Conservation (phyloP, 768 basidiomycete genomes). For the Tricholomella constricta region DNA sequence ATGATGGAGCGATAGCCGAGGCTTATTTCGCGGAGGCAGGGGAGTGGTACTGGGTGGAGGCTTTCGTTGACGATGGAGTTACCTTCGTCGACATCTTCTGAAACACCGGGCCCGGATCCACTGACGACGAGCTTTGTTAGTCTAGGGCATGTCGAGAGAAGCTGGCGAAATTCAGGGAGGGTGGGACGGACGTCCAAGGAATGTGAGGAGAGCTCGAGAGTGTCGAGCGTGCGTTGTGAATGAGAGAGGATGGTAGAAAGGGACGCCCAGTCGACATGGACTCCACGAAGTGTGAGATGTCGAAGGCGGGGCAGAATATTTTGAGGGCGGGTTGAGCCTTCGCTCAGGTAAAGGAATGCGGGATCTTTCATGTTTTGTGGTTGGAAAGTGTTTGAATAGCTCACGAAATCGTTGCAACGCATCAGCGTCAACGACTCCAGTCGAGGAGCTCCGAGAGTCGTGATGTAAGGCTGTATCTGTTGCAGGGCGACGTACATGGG, state of each 20-base stretch:
- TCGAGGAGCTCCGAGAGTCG: slow-evolving; percentile 36
- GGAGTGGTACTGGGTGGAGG: slow-evolving; percentile 36
- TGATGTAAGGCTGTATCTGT: slow-evolving; percentile 41
- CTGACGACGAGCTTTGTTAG: slow-evolving; percentile 47
- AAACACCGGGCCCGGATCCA: slow-evolving; percentile 46
- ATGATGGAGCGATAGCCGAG: slow-evolving; percentile 46
- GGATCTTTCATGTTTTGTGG: slow-evolving; percentile 40
- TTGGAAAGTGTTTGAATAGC: slow-evolving; percentile 45
- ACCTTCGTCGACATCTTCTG: slow-evolving; percentile 26
- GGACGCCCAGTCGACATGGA: slow-evolving; percentile 56
- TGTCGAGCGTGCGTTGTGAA: slow-evolving; percentile 39
- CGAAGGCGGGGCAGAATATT: slow-evolving; percentile 45
- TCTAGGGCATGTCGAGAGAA: slow-evolving; percentile 42
- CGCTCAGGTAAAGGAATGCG: slow-evolving; percentile 32
- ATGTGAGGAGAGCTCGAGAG: slow-evolving; percentile 55
- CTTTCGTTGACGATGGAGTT: slow-evolving; percentile 19
- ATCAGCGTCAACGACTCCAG: slow-evolving; percentile 57
- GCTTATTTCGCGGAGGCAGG: slow-evolving; percentile 36
- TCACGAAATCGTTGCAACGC: slow-evolving; percentile 60
- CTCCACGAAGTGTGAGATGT: slow-evolving; percentile 54
- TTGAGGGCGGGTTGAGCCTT: slow-evolving; percentile 13
- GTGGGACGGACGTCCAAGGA: slow-evolving; percentile 56
- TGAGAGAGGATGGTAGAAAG: slow-evolving; percentile 40
- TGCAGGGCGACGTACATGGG: slow-evolving; percentile 56
- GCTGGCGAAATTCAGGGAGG: slow-evolving; percentile 39